Base-by-base conservation (phyloP, 108 stramenopile species). In the Skeletonema potamos region DNA sequence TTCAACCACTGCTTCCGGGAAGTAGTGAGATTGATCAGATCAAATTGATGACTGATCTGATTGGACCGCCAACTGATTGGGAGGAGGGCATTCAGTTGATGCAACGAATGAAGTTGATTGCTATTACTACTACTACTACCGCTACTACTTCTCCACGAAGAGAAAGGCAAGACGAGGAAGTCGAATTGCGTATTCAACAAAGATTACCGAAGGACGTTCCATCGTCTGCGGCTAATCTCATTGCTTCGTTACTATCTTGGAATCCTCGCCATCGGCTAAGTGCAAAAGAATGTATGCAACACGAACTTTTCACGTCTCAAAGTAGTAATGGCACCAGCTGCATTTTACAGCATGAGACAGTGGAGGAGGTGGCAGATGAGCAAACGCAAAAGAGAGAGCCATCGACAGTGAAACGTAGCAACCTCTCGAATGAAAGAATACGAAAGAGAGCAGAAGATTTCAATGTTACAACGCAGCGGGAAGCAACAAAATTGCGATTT, bases 1-100 rank as follows among this genome's bases (percentile, higher is more conserved):
- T 97, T 18, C 60, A 72, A 15, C 96, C 99, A 2, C 87, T 99
- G 54, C 96, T 99, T 68, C 98, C 98, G 0, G 98, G 98, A 10
- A 75, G 70, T 41, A 81, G 76, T 61, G 98, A 99, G 73, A 77
- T 95, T 17, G 96, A 97, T 74, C 94, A 98, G 83, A 72, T 98
- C 13, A 80, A 86, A 73, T 90, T 89, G 32, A 93, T 98, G 32
- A 79, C 84, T 68, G 66, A 87, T 15, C 69, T 99, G 37, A 65
- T 97, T 27, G 98, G 98, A 5, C 60, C 84, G 6, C 89, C 93
- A 20, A 78, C 79, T 0, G 61, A 46, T 36, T 94, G 92, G 93
- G 46, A 48, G 24, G 80, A 81, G 29, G 80, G 80, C 3, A 44
- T 68, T 11, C 12, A 29, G 7, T 71, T 71, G 64, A 72, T 76